Evolutionary conservation across 768 basidiomycete genomes (phyloP), one percentile per base, ranked within the genome.

Genomic region (Cytidiella melzeri): DNA sequence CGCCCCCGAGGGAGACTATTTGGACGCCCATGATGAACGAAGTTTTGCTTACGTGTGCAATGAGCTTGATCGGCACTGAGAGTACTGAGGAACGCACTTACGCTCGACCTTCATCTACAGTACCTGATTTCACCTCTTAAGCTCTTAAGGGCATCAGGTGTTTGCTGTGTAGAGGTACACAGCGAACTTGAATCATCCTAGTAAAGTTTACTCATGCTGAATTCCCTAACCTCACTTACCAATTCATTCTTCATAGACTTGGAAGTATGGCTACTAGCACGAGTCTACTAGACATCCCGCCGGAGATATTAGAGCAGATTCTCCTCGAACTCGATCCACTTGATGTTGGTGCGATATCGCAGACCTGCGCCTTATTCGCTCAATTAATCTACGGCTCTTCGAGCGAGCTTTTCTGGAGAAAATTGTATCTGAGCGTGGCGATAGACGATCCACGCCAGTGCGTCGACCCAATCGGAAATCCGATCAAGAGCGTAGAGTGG

Each of bases 371-470:
- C 3, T 52, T 58, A 13, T 67, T 76, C 43, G 64, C 69, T 47
- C 57, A 55, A 3, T 54, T 80, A 50, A 62, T 86, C 20, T 81
- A 83, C 55, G 45, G 61, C 38, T 64, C 65, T 7, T 70, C 76
- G 54, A 67, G 67, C 23, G 67, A 76, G 42, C 64, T 86, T 30
- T 36, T 63, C 13, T 89, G 87, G 87, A 74, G 82, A 6, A 66
- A 64, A 7, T 69, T 88, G 4, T 89, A 87, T 62, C 79, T 89
- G 38, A 56, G 64, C 0, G 75, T 80, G 48, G 71, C 75, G 0
- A 72, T 85, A 48, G 87, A 88, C 51, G 83, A 88, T 56, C 84
- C 80, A 1, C 67, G 80, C 7, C 45, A 47, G n/a, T 75, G 80
- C 41, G 57, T 77, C 4, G 71, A 69, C 2, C 64, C 65, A 10